Evolutionary conservation across 2,329 filamentous ascomycete genomes (phyloP).

Genomic region (Coleophoma cylindrospora): DNA sequence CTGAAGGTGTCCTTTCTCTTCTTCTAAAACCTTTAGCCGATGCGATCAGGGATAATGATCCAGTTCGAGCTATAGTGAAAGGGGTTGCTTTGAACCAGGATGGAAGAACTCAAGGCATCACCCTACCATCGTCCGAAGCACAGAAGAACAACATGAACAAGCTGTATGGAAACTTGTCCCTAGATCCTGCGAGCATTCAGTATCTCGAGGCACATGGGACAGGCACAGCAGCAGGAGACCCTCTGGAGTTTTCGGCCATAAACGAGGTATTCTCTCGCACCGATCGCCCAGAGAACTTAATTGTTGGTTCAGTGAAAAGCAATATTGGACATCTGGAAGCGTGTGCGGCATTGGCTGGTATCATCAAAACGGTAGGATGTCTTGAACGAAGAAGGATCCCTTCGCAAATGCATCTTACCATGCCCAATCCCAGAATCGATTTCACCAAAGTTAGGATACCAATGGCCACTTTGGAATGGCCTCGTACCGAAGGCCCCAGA

Average conservation of each 20-base stretch:
- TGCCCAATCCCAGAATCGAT: conserved; percentile 22
- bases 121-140: conserved; percentile 40
- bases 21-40: conserved; percentile 52
- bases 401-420: conserved; percentile 17
- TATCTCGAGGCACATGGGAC: conserved; percentile 43
- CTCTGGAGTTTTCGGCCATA: conserved; percentile 8
- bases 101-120: conserved; percentile 50
- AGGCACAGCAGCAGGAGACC: conserved; percentile 23
- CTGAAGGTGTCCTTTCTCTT: conserved; percentile 54
- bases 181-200: conserved; percentile 18
- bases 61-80: conserved; percentile 48
- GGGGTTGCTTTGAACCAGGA: conserved; percentile 50
- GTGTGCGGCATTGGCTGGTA: conserved; percentile 32
- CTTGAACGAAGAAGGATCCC: conserved; percentile 12
- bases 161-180: neutral
- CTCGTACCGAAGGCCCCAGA: neutral
- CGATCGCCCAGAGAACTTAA: neutral
- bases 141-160: conserved; percentile 25
- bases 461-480: conserved; percentile 7
- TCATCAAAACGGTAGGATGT: conserved; percentile 37
- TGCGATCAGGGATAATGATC: conserved; percentile 52
- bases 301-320: conserved; percentile 22
- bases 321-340: conserved; percentile 39
- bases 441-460: neutral
- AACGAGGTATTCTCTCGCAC: neutral